Base-by-base conservation (phyloP, 768 basidiomycete genomes). In the Boletus sensibilis region DNA sequence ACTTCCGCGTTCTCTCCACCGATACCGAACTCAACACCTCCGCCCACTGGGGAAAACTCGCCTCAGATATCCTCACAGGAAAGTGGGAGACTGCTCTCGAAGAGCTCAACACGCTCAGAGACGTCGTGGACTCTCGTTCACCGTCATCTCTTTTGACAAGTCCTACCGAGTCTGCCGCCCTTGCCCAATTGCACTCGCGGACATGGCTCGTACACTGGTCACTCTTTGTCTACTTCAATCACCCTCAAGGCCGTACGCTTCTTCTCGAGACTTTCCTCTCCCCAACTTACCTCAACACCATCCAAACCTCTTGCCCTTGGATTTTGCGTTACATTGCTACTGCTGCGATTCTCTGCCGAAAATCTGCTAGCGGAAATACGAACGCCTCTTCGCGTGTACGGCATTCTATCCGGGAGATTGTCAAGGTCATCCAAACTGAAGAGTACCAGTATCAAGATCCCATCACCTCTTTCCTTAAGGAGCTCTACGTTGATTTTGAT, bases 171-270 rank as follows among this genome's bases (percentile, higher is more conserved):
- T 82, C 87, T 38, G 87, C 88, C n/a, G 86, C 89, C 0, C 82
- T 95, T 29, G 81, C 84, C 37, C 93, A 97, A 67, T 81, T 99
- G 31, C 94, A 98, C 73, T 92, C 94, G 3, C 85, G 97, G 56
- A 92, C 94, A 20, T 98, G 96, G 94, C 83, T 96, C 57, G 85
- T 92, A 8, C 97, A 98, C 75, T 99, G 96, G 97, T 92, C 90
- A 1, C 85, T 99, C 47, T 98, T 98, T 72, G 94, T 98, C 53
- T 98, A 96, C 77, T 99, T 94, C 79, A 98, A 97, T 77, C 92
- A 98, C 74, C 86, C 87, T 0, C 85, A 94, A 64, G 94, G 93
- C 27, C 87, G 94, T 40, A 91, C 90, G 0, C 84, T 92, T 18
- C 86, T 98, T 55, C 87, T 99, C 63, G 97, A 98, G 69, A 93